A percentile compares a stretch with the other conserved stretches of the same genome.
phyloP scores from a whole-genome alignment of 2,329 filamentous ascomycete genomes.

The Aureobasidium melanogenum region DNA sequence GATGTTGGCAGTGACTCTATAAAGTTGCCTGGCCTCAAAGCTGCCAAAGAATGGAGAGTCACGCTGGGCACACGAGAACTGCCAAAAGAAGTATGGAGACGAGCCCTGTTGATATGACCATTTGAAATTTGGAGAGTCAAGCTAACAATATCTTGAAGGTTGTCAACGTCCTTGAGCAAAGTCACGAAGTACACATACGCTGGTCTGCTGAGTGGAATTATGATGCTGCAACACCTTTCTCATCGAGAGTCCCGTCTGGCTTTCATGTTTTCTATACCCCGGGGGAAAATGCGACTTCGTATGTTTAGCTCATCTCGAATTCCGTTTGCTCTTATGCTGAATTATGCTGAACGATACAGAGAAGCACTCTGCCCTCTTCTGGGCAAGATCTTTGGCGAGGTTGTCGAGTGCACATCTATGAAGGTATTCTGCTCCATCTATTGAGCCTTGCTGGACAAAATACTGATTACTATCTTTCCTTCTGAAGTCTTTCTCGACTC shows the following conservation, averaged over 20 bases:
- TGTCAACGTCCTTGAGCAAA: conserved; percentile 51
- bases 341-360: conserved; percentile 23
- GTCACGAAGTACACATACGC: conserved; percentile 66
- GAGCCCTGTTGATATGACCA: not conserved
- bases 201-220: conserved; percentile 59
- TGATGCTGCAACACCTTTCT: conserved; percentile 57
- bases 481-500: conserved; percentile 20
- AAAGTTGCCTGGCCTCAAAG: conserved; percentile 51
- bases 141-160: conserved; percentile 37
- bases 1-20: conserved; percentile 46
- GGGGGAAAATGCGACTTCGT: conserved; percentile 29
- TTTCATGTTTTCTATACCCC: conserved; percentile 74
- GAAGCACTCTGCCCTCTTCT: conserved; percentile 50
- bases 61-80: conserved; percentile 68
- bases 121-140: not conserved
- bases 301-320: conserved; percentile 15
- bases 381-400: conserved; percentile 46
- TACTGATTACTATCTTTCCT: not conserved
- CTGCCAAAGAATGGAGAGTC: conserved; percentile 68
- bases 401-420: conserved; percentile 46
- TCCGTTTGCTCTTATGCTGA: conserved; percentile 5
- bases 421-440: conserved; percentile 29
- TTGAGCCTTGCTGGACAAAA: not conserved
- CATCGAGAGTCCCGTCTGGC: conserved; percentile 67
- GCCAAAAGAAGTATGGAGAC: conserved; percentile 48